Percentiles rank a stretch among this genome's conserved stretches.
These are phyloP conservation scores for Phytopythium delawarense DNA, from an alignment of 352 stramenopile species.

Conservation along the genomic window DNA sequence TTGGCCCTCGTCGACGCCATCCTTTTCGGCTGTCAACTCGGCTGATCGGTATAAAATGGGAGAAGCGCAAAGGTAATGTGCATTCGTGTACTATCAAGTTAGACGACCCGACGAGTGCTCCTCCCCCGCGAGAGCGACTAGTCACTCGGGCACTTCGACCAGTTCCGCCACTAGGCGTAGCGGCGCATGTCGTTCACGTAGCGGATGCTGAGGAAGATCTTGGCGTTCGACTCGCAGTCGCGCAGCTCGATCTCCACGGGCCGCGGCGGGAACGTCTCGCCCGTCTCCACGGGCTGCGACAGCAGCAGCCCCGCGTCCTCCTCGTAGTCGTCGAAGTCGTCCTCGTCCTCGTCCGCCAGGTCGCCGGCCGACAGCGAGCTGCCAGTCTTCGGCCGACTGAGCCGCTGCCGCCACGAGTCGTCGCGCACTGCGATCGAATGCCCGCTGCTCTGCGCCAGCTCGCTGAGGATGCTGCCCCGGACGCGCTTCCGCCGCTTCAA, in stretches of 20 bases:
- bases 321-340: conserved; percentile 60
- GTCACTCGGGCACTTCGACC: conserved; percentile 2
- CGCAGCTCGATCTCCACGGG: conserved; percentile 45
- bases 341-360: conserved; percentile 31
- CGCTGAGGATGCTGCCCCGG: conserved; percentile 74
- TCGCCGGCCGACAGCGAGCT: conserved; percentile 45
- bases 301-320: conserved; percentile 60
- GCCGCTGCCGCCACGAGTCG: conserved; percentile 59
- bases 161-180: conserved; percentile 36
- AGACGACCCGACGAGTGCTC: background rate
- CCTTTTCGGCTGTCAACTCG: background rate
- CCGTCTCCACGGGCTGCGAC: conserved; percentile 44
- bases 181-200: conserved; percentile 88
- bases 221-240: conserved; percentile 46
- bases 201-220: conserved; percentile 74
- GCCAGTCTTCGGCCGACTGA: conserved; percentile 34
- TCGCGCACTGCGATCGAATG: conserved; percentile 53
- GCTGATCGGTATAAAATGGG: background rate
- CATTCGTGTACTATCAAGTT: background rate
- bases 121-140: background rate
- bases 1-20: conserved; percentile 19
- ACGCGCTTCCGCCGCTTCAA: conserved; percentile 78
- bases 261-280: conserved; percentile 44
- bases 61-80: background rate
- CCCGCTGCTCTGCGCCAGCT: conserved; percentile 38